Evolutionary conservation across 371 early-diverging fungal species (phyloP), one percentile per base, ranked within the genome.

Genomic region (Choanephora cucurbitarum): DNA sequence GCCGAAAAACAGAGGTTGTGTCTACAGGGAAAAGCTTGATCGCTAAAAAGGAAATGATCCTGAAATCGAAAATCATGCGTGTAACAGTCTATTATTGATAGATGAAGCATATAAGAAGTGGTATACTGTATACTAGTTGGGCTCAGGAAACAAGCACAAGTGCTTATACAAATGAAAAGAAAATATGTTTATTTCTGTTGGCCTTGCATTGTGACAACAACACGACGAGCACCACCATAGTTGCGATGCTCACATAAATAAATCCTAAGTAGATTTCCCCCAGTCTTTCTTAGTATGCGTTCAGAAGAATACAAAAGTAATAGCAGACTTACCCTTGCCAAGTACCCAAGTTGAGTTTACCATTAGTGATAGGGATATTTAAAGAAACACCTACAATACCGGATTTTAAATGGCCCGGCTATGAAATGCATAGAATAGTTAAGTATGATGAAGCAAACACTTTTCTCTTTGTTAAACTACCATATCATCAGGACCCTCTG

Each of bases 351-450:
- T 84, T 88, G 15, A 96, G 67, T 28, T 70, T 67, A 1, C 96
- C 95, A 34, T 92, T 78, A 9, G 80, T 80, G 41, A 96, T 88
- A 0, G 97, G 97, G 42, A 96, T 90, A 58, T 87, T 91, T 21
- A 96, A 77, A 1, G 92, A 91, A 0, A 84, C 90, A 22, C 97
- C 97, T 43, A 95, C 69, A 23, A 95, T 66, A 13, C 90, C 86
- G 34, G 84, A 80, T 70, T 95, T 96, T 40, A 94, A 76, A 67
- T 96, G 97, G 0, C 90, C 95, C 33, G 95, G 93, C 89, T 84
- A 64, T 3, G 37, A 46, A 51, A 49, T 40, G 54, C n/a, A n/a
- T n/a, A 66, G 6, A 60, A 55, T 8, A 56, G 11, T 28, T 7
- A 28, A 28, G 28, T 28, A n/a, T 58, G 58, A 74, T 74, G 68